Evolutionary conservation across 768 basidiomycete genomes (phyloP), one percentile per base, ranked within the genome.

Genomic region (Omphalotus guepiniiformis): DNA sequence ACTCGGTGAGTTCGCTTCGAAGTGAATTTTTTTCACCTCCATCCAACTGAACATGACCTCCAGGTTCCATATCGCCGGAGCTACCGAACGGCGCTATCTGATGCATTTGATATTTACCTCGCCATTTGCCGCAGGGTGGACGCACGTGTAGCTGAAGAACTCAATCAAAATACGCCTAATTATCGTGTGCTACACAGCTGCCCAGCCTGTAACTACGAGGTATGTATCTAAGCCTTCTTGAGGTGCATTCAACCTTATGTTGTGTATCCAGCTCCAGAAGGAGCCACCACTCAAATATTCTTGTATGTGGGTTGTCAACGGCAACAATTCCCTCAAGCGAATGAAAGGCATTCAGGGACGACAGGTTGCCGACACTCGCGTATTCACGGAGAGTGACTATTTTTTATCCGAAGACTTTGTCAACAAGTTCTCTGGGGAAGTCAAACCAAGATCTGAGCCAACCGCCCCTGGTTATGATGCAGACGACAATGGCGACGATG

Each of bases 51-150:
- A 21, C 9, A 29, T 39, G 22, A 23, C 2, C 36, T 19, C 12
- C 16, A 68, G 62, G 48, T 58, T 2, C 53, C 59, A 0, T 66
- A 56, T 44, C 50, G 48, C 11, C 53, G 48, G 5, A 22, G 30
- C 8, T 52, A 48, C 39, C 53, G 59, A n/a, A 46, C 40, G 3
- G 40, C 48, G 8, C 43, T 71, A 47, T 52, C 55, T 47, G 52
- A 58, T 11, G 36, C 62, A 9, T 64, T 62, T 30, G 62, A 67
- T 26, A 23, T 56, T 0, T 69, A 62, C 45, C 55, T 66, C 12
- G 15, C 43, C 2, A 59, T 66, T 4, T 22, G 34, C 1, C 47
- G 49, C 0, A 13, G 2, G 0, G 45, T 65, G 11, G 29, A 56
- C 6, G 19, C 22, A 2, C 40, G 29, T 1, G 49, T 63, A 12